phyloP scores from a whole-genome alignment of 73 alveolate species.

The Effrenium voratum region DNA sequence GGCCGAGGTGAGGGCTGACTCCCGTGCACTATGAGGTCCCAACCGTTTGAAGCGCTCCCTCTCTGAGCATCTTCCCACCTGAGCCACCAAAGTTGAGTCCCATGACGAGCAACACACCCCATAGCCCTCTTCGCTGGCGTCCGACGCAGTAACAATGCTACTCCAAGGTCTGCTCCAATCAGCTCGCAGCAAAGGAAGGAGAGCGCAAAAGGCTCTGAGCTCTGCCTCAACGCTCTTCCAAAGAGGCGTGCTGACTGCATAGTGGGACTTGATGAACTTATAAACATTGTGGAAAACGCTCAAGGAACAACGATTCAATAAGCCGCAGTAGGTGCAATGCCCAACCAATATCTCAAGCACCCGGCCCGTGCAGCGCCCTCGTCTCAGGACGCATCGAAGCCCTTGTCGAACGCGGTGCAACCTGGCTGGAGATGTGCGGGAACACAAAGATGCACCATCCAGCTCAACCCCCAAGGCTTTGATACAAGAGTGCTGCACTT shows the following conservation, averaged over 20 bases:
- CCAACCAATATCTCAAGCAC: neutral
- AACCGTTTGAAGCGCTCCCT: neutral
- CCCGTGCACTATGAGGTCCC: neutral
- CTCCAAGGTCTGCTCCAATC: constrained; percentile 54
- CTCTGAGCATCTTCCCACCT: neutral
- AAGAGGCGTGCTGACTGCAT: neutral
- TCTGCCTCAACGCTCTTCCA: constrained; percentile 4
- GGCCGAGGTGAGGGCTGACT: neutral
- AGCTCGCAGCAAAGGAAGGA: neutral
- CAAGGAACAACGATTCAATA: neutral
- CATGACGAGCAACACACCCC: constrained; percentile 3
- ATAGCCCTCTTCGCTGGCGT: neutral
- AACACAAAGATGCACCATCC: neutral
- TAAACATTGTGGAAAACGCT: neutral
- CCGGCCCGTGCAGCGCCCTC: neutral
- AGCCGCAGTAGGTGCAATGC: constrained; percentile 6
- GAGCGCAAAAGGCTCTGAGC: neutral
- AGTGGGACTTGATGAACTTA: neutral
- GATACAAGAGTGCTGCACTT: neutral
- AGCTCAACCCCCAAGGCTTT: constrained; percentile 6
- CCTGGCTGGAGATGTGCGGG: neutral
- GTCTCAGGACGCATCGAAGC: neutral
- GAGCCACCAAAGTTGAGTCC: neutral
- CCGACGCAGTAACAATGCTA: neutral
- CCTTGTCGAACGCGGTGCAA: constrained; percentile 5